phyloP scores from a whole-genome alignment of 257 asterid species.

The Euphrasia confusa region DNA sequence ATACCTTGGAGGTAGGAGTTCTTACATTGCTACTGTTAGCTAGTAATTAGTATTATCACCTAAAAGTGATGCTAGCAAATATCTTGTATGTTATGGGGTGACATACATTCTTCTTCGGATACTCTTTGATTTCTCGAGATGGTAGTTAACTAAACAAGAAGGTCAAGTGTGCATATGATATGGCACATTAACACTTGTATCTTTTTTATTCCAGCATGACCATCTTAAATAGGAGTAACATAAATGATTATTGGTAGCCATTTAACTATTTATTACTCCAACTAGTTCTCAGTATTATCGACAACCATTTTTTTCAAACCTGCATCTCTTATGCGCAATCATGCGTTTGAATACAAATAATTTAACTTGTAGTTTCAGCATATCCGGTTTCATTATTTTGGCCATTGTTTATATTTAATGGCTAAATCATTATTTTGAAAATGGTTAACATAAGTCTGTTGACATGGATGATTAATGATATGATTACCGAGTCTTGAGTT shows the following conservation, averaged over 20 bases:
- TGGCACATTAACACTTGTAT: background rate
- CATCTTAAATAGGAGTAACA: background rate
- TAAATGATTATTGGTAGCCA: background rate
- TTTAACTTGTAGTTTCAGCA: background rate
- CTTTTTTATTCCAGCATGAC: background rate
- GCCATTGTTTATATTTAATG: background rate
- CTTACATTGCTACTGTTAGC: slow-evolving; percentile 4
- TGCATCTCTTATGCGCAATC: slow-evolving; percentile 15
- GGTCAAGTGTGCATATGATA: background rate
- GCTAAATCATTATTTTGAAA: slow-evolving; percentile 12
- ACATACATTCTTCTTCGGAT: background rate
- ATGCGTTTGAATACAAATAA: slow-evolving; percentile 1
- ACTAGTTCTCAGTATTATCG: background rate
- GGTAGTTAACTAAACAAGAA: slow-evolving; percentile 3
- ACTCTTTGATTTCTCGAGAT: background rate
- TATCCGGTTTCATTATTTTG: slow-evolving; percentile 7
- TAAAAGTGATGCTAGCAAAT: background rate
- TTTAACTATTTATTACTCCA: background rate
- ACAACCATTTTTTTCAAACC: background rate
- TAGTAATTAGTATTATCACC: background rate
- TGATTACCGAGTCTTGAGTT: slow-evolving; percentile 20
- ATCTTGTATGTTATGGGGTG: slow-evolving; percentile 5
- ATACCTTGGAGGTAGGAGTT: slow-evolving; percentile 89
- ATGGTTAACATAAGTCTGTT: background rate
- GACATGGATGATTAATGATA: slow-evolving; percentile 3